Evolutionary conservation across 768 basidiomycete genomes (phyloP), one percentile per base, ranked within the genome.

Genomic region (Cystofilobasidium macerans): DNA sequence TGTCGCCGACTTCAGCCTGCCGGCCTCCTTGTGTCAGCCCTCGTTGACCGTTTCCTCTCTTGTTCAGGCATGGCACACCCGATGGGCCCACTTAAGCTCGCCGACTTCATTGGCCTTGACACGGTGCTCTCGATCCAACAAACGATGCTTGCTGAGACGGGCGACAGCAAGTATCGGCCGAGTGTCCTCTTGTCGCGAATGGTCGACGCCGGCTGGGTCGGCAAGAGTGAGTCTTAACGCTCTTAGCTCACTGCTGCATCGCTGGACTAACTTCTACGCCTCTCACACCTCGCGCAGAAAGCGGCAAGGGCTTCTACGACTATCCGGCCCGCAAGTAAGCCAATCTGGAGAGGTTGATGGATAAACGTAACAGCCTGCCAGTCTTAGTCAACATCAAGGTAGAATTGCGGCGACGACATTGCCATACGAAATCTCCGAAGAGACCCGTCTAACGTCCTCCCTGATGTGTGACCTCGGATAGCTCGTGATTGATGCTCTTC

Each of bases 131-230:
- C 88, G 3, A 95, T 95, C 72, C 91, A 94, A 71, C 84, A 88
- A 74, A 91, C 89, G 0, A 4, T 95, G 7, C 88, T 92, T 70
- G 82, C 82, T 59, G 90, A 91, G 64, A 94, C 90, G 12, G 83
- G 87, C 0, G 94, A 98, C 76, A 88, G 87, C 12, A 98, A 98
- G 76, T 97, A 98, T 76, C 85, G 94, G 8, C 93, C 94, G 0
- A 86, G 86, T 68, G 81, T 92, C 30, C 80, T 98, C 22, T 82
- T 98, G 12, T 88, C 91, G 72, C 82, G 90, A 40, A 97, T 98
- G 94, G 94, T 98, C 6, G 89, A 94, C 73, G 94, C 94, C 24
- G 85, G 87, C 58, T 98, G 89, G 88, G 81, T 87, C 60, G 94
- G 94, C 14, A 86, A 81, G 80, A 94, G 80, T 89, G 83, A 65